Percentiles rank a stretch among this genome's conserved stretches.
These are phyloP conservation scores for Orychophragmus violaceus DNA, from an alignment of 345 rosid genomes.

Conservation along the genomic window DNA sequence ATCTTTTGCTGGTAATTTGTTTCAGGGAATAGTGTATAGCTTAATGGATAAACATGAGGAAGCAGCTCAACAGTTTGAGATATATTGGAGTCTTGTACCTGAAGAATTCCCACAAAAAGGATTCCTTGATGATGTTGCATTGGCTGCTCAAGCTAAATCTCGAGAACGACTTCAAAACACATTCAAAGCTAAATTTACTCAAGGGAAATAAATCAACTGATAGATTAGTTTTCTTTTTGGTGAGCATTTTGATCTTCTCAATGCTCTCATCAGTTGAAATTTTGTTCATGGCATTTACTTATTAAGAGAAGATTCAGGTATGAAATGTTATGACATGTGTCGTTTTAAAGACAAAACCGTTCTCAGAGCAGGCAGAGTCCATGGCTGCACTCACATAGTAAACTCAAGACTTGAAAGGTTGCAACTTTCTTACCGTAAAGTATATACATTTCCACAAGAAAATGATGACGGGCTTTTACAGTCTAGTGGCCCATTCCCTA, in stretches of 20 bases:
- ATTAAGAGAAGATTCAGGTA: background rate
- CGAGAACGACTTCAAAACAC: slow-evolving; percentile 48
- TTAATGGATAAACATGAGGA: slow-evolving; percentile 63
- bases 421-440: background rate
- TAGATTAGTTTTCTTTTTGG: background rate
- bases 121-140: slow-evolving; percentile 69
- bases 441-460: background rate
- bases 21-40: slow-evolving; percentile 83
- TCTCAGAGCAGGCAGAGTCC: background rate
- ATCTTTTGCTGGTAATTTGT: background rate
- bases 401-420: background rate
- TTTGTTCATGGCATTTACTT: background rate
- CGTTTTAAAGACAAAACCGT: background rate
- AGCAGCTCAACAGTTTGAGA: slow-evolving; percentile 78
- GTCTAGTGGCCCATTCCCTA: background rate
- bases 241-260: background rate
- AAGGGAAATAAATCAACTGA: slow-evolving; percentile 6
- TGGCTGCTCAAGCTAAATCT: slow-evolving; percentile 63
- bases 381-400: background rate
- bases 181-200: slow-evolving; percentile 43
- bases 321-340: background rate
- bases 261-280: background rate
- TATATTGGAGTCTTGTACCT: slow-evolving; percentile 66
- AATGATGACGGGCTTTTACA: background rate
- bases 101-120: slow-evolving; percentile 82